Conservation (phyloP, 768 basidiomycete species). For the Boletellus sp. region DNA sequence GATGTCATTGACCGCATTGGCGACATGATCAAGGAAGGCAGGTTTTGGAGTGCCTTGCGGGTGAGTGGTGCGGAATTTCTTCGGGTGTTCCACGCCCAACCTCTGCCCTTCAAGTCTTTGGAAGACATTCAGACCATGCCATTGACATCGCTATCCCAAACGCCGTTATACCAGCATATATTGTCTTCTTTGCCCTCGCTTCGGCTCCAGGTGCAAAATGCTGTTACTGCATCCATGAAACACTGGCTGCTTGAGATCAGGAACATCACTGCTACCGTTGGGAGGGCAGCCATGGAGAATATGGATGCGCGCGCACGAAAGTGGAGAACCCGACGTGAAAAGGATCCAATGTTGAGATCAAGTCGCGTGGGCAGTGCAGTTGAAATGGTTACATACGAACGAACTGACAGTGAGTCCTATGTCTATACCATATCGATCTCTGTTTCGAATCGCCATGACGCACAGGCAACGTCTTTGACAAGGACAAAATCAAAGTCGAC, state of each 20-base stretch:
- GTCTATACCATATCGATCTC: neutral
- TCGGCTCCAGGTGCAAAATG: slow-evolving; percentile 84
- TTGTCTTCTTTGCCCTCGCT: slow-evolving; percentile 89
- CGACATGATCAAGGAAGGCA: slow-evolving; percentile 88
- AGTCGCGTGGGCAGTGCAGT: slow-evolving; percentile 88
- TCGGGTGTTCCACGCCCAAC: slow-evolving; percentile 29
- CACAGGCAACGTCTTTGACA: slow-evolving; percentile 86
- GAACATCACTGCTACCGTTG: slow-evolving; percentile 82
- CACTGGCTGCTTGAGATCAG: slow-evolving; percentile 96
- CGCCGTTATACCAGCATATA: slow-evolving; percentile 89
- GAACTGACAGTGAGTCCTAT: slow-evolving; percentile 82
- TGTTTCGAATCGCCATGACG: slow-evolving; percentile 8
- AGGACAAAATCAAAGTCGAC: slow-evolving; percentile 83
- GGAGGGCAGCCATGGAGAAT: slow-evolving; percentile 79
- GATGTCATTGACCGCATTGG: slow-evolving; percentile 92
- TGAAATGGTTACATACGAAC: slow-evolving; percentile 88
- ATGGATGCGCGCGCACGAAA: slow-evolving; percentile 82
- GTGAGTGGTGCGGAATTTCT: slow-evolving; percentile 45
- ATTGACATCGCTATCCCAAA: slow-evolving; percentile 83
- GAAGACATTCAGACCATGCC: slow-evolving; percentile 94
- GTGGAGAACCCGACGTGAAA: slow-evolving; percentile 82
- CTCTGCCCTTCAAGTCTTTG: slow-evolving; percentile 61
- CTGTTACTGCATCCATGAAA: slow-evolving; percentile 92
- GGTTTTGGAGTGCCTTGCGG: slow-evolving; percentile 95
- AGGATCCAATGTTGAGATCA: slow-evolving; percentile 71